These are phyloP conservation scores for Lathyrus oleraceus DNA, from an alignment of 306 rosid species.

Conservation along the genomic window DNA sequence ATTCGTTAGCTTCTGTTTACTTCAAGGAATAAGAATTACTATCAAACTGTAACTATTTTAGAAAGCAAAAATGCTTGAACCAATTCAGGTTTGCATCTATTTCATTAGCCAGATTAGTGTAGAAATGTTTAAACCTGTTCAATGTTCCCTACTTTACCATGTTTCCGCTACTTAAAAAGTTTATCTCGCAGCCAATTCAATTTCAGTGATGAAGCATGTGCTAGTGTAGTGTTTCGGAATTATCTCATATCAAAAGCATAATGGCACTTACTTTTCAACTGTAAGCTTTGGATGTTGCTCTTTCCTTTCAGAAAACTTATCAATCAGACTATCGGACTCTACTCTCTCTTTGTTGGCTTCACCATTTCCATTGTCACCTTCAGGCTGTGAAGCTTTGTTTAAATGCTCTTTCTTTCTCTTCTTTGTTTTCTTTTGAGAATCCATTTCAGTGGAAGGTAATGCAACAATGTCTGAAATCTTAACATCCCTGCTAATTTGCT, in stretches of 20 bases:
- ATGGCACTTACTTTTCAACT: constrained; percentile 50
- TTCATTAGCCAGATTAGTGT: not conserved
- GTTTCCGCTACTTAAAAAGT: not conserved
- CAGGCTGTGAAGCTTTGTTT: constrained; percentile 34
- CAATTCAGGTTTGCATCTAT: not conserved
- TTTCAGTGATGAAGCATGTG: constrained; percentile 6
- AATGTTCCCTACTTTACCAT: not conserved
- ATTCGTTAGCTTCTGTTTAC: not conserved
- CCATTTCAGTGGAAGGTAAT: constrained; percentile 30
- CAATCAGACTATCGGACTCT: constrained; percentile 31
- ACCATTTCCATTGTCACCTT: constrained; percentile 32
- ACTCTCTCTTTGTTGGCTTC: constrained; percentile 31
- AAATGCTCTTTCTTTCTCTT: constrained; percentile 46
- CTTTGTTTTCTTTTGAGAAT: constrained; percentile 42
- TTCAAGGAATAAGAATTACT: constrained; percentile 8
- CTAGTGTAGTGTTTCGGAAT: not conserved
- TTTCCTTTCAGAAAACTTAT: constrained; percentile 33
- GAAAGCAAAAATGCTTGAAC: constrained; percentile 23
- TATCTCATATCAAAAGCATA: not conserved
- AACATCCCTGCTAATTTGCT: constrained; percentile 41
- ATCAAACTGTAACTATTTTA: not conserved
- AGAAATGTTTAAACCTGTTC: constrained; percentile 20
- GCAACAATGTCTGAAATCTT: constrained; percentile 32
- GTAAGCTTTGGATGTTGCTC: constrained; percentile 41
- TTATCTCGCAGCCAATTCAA: constrained; percentile 8